Percentiles rank a stretch among this genome's conserved stretches.
Evolutionary conservation across 2,329 filamentous ascomycete species (phyloP).

Genomic region (Claviceps capensis): DNA sequence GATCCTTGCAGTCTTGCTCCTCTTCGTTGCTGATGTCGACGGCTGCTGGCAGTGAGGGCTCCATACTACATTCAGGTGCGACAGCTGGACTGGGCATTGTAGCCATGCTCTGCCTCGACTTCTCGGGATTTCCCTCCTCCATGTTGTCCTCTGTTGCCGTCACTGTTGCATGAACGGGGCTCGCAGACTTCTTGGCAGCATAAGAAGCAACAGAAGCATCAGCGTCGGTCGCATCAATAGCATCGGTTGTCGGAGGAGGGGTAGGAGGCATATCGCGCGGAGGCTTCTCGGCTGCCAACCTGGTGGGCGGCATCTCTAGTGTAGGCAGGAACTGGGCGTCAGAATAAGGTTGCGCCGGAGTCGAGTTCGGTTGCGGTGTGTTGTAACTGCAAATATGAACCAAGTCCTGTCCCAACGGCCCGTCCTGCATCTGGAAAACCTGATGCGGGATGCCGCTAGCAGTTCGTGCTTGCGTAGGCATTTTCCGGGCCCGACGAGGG

Average conservation of each 20-base stretch:
- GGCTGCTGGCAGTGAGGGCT: neutral
- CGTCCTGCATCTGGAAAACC: conserved; percentile 26
- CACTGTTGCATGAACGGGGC: conserved; percentile 9
- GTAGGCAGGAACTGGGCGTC: conserved; percentile 14
- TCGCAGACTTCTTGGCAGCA: conserved; percentile 17
- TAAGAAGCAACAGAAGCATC: no score
- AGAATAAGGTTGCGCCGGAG: neutral
- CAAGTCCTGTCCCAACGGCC: conserved; percentile 20
- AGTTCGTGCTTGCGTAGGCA: conserved; percentile 20
- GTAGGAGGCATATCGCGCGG: conserved; percentile 20
- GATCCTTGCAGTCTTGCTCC: neutral
- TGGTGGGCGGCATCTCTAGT: conserved; percentile 10
- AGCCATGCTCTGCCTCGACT: neutral
- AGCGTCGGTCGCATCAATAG: conserved; percentile 1
- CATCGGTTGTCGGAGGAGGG: conserved; percentile 26
- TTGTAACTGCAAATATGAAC: conserved; percentile 23
- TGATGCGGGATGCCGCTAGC: conserved; percentile 26
- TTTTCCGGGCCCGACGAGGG: conserved; percentile 8
- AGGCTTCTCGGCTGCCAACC: conserved; percentile 10
- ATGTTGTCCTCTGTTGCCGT: neutral
- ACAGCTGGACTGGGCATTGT: conserved; percentile 4
- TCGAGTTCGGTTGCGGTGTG: conserved; percentile 10
- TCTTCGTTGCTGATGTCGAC: neutral
- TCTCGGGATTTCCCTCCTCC: neutral
- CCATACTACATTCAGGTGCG: neutral